These are phyloP conservation scores for Phytophthora fragariae DNA, from an alignment of 352 stramenopile genomes.

Conservation along the genomic window DNA sequence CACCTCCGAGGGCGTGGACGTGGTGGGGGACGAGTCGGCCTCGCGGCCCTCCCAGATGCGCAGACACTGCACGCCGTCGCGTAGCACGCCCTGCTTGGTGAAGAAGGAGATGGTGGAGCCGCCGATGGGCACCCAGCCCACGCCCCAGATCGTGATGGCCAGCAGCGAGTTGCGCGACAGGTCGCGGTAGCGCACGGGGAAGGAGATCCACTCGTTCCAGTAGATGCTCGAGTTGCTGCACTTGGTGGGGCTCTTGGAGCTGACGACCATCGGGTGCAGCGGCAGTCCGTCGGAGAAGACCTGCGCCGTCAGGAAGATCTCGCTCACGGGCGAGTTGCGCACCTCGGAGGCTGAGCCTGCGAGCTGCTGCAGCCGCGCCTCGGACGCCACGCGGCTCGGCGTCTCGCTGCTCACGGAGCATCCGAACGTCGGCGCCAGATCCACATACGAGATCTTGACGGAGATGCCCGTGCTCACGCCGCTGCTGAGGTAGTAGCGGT, in stretches of 20 bases:
- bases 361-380: conserved; percentile 62
- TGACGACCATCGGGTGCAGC: conserved; percentile 86
- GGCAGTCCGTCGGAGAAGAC: conserved; percentile 87
- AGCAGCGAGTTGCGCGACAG: conserved; percentile 87
- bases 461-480: conserved; percentile 82
- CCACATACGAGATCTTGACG: conserved; percentile 82
- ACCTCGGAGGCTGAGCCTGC: conserved; percentile 71
- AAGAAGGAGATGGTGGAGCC: conserved; percentile 91
- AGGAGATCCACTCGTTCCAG: conserved; percentile 91
- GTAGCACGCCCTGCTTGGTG: conserved; percentile 82
- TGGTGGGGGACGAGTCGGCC: conserved; percentile 72
- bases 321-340: conserved; percentile 82
- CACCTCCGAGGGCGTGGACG: conserved; percentile 75
- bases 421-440: conserved; percentile 66
- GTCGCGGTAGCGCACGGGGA: conserved; percentile 88
- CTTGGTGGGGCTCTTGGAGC: conserved; percentile 86
- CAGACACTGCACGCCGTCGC: conserved; percentile 89
- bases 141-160: conserved; percentile 87
- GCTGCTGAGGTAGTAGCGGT: conserved; percentile 91
- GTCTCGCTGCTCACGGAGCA: conserved; percentile 51
- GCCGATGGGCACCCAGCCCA: conserved; percentile 82
- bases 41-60: conserved; percentile 79
- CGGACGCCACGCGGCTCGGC: conserved; percentile 15
- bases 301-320: conserved; percentile 91
- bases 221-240: conserved; percentile 89